These are phyloP conservation scores for Piromyces sp. DNA, from an alignment of 192 early-diverging fungal species.

Conservation along the genomic window DNA sequence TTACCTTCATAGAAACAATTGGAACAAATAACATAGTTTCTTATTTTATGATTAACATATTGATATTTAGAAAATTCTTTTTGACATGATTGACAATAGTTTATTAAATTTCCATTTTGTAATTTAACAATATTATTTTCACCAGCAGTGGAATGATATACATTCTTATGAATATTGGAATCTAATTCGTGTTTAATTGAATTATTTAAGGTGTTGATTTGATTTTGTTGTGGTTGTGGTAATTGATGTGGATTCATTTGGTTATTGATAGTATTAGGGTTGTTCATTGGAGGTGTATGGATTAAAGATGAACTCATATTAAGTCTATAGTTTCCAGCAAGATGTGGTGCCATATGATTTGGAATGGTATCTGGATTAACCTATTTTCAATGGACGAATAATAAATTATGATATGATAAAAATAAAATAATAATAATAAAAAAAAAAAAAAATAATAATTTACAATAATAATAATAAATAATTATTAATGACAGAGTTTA, in stretches of 20 bases:
- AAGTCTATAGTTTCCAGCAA: constrained; percentile 93
- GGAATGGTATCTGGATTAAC: constrained; percentile 84
- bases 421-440: too few species aligned
- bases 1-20: constrained; percentile 85
- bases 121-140: neutral
- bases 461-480: too few species aligned
- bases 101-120: neutral
- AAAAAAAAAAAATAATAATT: too few species aligned
- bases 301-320: constrained; percentile 90
- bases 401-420: too few species aligned
- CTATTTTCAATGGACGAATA: too few species aligned
- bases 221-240: constrained; percentile 1
- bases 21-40: constrained; percentile 57
- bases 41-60: constrained; percentile 41
- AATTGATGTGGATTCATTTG: constrained; percentile 6
- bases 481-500: too few species aligned
- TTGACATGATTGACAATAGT: neutral
- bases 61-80: constrained; percentile 44
- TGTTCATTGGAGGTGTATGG: constrained; percentile 33
- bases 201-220: neutral
- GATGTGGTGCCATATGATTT: constrained; percentile 78
- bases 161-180: neutral
- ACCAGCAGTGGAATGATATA: neutral
- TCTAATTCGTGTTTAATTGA: neutral
- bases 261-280: constrained; percentile 6